Evolutionary conservation across 2,329 filamentous ascomycete species (phyloP), one percentile per base, ranked within the genome.

Genomic region (Onygenales sp.): DNA sequence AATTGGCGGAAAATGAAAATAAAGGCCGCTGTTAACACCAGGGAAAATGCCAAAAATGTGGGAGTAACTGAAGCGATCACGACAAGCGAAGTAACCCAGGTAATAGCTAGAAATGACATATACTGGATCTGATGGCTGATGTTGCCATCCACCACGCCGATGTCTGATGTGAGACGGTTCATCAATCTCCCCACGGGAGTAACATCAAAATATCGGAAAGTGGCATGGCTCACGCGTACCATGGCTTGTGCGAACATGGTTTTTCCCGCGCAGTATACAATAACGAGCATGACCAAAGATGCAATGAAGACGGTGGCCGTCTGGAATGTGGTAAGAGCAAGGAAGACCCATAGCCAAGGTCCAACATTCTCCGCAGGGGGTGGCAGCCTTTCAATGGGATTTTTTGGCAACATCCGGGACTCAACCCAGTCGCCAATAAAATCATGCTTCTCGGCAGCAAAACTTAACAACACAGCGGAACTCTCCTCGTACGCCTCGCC

Each of bases 141-240:
- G 17, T 44, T 44, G 4, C 43, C 43, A 63, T 96, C 91, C 0
- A 95, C 80, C 49, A 89, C 91, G 32, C 87, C 87, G 70, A 95
- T 93, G 63, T 96, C 90, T 1, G 88, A 89, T 0, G 90, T 95
- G 56, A 96, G 77, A 7, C 91, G 82, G 66, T 96, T 96, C 87
- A 95, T 95, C 57, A 96, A 74, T 46, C 91, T 82, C 0, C 91
- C 91, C 0, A 94, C 84, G 0, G 91, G 91, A 0, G 91, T 95
- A 3, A 89, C 83, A 65, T 96, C 91, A 71, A 95, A 93, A 68
- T 91, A 96, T 1, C 89, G 83, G 71, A 96, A 95, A 0, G 85
- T 91, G 0, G 90, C 87, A 61, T 83, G 81, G 64, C 85, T 86
- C 49, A 95, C 87, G 50, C 80, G 81, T 1, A 78, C 72, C 70